phyloP scores from a whole-genome alignment of 371 early-diverging fungal species.

The Syncephalastrum sp. region DNA sequence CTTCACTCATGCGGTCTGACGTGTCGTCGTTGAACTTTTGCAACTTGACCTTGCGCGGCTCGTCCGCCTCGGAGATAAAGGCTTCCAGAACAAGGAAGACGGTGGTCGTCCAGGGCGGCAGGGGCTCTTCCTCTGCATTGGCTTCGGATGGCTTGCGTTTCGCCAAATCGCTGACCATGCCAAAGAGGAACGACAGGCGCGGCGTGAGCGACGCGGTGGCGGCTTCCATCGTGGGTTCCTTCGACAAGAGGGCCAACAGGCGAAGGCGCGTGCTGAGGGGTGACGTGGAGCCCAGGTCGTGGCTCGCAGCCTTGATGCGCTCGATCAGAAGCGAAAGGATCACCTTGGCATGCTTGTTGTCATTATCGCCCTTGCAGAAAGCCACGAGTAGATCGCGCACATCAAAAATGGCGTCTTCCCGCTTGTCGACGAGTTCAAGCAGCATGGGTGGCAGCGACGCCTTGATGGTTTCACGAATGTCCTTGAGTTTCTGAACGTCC shows the following conservation, averaged over 20 bases:
- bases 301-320: constrained; percentile 28
- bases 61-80: constrained; percentile 64
- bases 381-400: constrained; percentile 66
- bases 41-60: constrained; percentile 48
- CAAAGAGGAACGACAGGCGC: constrained; percentile 43
- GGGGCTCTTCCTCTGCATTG: background rate
- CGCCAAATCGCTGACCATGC: constrained; percentile 36
- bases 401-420: constrained; percentile 68
- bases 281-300: constrained; percentile 18
- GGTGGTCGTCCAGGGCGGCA: constrained; percentile 62
- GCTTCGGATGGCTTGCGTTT: background rate
- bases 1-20: constrained; percentile 25
- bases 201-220: constrained; percentile 40
- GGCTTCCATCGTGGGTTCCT: constrained; percentile 54
- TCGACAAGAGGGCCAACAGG: constrained; percentile 64
- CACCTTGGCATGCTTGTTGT: constrained; percentile 35
- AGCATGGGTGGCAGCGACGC: constrained; percentile 47
- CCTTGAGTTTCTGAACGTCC: constrained; percentile 42
- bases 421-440: constrained; percentile 61
- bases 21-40: constrained; percentile 5
- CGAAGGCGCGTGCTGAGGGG: constrained; percentile 54
- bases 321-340: constrained; percentile 37
- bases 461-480: constrained; percentile 51
- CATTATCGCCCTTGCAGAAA: constrained; percentile 52
- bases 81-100: constrained; percentile 69